Conservation (phyloP, 2,329 filamentous ascomycete species). For the Sphaerulina musiva region DNA sequence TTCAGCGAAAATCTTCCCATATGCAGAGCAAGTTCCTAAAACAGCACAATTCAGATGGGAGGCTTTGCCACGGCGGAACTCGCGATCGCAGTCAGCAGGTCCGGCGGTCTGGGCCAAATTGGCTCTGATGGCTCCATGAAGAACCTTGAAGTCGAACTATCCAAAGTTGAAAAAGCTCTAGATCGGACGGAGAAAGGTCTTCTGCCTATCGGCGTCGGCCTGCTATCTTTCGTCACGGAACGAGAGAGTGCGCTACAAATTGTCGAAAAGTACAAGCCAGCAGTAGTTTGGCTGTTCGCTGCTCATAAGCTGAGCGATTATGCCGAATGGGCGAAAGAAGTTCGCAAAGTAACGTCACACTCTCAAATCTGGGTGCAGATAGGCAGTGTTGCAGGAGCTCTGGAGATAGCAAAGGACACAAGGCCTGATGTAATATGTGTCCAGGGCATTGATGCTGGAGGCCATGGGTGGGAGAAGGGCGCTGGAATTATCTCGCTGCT, state of each 20-base stretch:
- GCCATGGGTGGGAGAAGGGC: slow-evolving; percentile 53
- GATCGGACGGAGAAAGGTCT: slow-evolving; percentile 12
- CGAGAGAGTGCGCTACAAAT: slow-evolving; percentile 45
- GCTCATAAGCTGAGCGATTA: slow-evolving; percentile 41
- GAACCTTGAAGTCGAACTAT: slow-evolving; percentile 16
- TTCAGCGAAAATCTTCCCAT: not conserved
- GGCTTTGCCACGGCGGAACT: slow-evolving; percentile 51
- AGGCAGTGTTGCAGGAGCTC: slow-evolving; percentile 52
- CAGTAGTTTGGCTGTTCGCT: slow-evolving; percentile 63
- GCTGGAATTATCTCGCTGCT: slow-evolving; percentile 52
- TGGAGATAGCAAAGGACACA: slow-evolving; percentile 43
- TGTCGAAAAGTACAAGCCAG: slow-evolving; percentile 49
- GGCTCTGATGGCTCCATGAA: slow-evolving; percentile 33
- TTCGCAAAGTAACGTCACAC: slow-evolving; percentile 30
- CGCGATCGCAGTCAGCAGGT: slow-evolving; percentile 53
- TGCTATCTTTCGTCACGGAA: slow-evolving; percentile 47
- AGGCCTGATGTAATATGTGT: slow-evolving; percentile 53
- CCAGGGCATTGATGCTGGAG: slow-evolving; percentile 59
- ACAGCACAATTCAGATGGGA: slow-evolving; percentile 13
- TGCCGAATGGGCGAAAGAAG: slow-evolving; percentile 29
- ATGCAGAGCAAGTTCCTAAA: not conserved
- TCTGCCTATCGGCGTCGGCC: slow-evolving; percentile 54
- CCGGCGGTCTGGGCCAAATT: slow-evolving; percentile 44
- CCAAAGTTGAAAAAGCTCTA: slow-evolving; percentile 14
- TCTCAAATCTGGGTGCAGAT: slow-evolving; percentile 55